Evolutionary conservation across 2,329 filamentous ascomycete species (phyloP).

Genomic region (Onygena corvina): DNA sequence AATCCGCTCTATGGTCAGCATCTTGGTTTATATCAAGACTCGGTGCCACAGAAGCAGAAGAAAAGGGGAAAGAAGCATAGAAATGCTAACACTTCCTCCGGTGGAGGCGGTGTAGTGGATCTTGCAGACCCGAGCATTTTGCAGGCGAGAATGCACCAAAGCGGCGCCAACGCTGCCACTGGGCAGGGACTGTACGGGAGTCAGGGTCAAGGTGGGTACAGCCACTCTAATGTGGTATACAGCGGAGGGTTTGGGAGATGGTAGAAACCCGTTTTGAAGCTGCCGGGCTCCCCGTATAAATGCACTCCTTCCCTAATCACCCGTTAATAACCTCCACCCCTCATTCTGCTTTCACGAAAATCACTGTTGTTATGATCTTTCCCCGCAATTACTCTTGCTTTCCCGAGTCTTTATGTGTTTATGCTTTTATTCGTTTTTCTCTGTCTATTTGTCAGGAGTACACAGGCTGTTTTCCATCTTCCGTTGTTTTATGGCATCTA

Average conservation of each 20-base stretch:
- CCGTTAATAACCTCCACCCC: neutral
- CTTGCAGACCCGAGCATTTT: constrained; percentile 99
- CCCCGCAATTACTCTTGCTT: constrained; percentile 17
- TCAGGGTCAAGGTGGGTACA: constrained; percentile 88
- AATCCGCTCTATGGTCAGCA: constrained; percentile 82
- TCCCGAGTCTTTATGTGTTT: constrained; percentile 20
- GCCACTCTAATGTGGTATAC: constrained; percentile 67
- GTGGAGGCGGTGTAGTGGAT: constrained; percentile 96
- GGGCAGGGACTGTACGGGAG: constrained; percentile 83
- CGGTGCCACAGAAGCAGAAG: constrained; percentile 86
- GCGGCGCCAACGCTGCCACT: constrained; percentile 57
- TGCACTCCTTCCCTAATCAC: neutral
- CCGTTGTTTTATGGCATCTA: constrained; percentile 16
- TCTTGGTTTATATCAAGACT: constrained; percentile 78
- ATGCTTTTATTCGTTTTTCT: constrained; percentile 17
- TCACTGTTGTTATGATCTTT: constrained; percentile 18
- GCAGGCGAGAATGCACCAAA: constrained; percentile 92
- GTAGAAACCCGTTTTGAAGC: constrained; percentile 36
- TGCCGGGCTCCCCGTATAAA: constrained; percentile 6
- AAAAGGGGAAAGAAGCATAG: constrained; percentile 99
- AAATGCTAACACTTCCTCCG: constrained; percentile 99
- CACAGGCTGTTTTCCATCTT: constrained; percentile 17
- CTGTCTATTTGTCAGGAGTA: constrained; percentile 6
- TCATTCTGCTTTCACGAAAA: neutral
- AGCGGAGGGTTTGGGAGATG: constrained; percentile 55